These are phyloP conservation scores for Heterobasidion annosum DNA, from an alignment of 1,284 basidiomycete species.

Conservation along the genomic window DNA sequence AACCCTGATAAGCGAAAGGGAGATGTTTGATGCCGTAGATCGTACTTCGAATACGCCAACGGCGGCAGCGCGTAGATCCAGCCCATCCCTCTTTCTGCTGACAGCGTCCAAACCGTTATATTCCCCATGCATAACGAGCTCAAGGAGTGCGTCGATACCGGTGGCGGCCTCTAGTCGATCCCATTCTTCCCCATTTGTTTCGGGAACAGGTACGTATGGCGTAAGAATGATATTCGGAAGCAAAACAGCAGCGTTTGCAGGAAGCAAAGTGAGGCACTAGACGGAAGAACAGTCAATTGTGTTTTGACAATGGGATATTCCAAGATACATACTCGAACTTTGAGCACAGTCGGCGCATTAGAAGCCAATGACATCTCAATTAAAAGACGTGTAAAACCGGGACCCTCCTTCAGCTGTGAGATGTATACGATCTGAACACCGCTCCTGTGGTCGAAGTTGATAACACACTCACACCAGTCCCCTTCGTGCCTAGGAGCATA, in stretches of 20 bases:
- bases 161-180: slow-evolving; percentile 68
- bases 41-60: slow-evolving; percentile 65
- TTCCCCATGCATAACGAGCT: slow-evolving; percentile 69
- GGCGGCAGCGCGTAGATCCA: slow-evolving; percentile 60
- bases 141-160: slow-evolving; percentile 69
- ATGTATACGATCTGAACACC: background rate
- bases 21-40: background rate
- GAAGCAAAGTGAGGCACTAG: slow-evolving; percentile 62
- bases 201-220: slow-evolving; percentile 76
- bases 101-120: slow-evolving; percentile 58
- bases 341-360: slow-evolving; percentile 82
- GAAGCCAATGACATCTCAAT: slow-evolving; percentile 86
- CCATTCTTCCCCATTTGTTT: slow-evolving; percentile 83
- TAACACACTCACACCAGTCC: slow-evolving; percentile 46
- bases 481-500: slow-evolving; percentile 67
- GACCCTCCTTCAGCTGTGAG: slow-evolving; percentile 44
- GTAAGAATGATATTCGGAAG: slow-evolving; percentile 57
- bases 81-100: slow-evolving; percentile 44
- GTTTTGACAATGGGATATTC: too few species aligned
- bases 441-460: background rate
- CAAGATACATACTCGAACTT: slow-evolving; percentile 61
- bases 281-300: background rate
- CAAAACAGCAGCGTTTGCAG: slow-evolving; percentile 49
- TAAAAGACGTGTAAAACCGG: slow-evolving; percentile 75
- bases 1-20: background rate